Percentiles rank a stretch among this genome's conserved stretches.
Evolutionary conservation across 768 basidiomycete species (phyloP).

Genomic region (Lyophyllum semitale): DNA sequence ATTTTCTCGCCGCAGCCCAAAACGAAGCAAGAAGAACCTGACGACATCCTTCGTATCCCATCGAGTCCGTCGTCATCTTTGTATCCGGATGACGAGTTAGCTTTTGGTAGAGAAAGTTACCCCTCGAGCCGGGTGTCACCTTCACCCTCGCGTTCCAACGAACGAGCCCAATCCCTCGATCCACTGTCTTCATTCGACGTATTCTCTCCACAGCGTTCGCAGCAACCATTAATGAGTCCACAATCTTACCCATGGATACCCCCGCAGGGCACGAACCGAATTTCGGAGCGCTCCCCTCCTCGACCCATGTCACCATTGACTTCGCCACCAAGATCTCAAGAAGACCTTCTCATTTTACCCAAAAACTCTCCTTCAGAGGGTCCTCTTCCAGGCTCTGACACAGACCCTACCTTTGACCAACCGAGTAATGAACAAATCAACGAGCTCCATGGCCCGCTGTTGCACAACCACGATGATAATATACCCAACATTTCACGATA

Average conservation of each 20-base stretch:
- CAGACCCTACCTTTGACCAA: background rate
- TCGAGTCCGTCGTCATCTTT: conserved; percentile 1
- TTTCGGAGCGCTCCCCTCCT: background rate
- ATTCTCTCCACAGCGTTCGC: background rate
- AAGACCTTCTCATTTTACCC: background rate
- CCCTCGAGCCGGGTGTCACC: conserved; percentile 12
- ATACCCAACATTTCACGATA: conserved; percentile 39
- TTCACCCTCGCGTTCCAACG: background rate
- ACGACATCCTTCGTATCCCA: background rate
- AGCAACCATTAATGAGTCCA: background rate
- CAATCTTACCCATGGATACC: background rate
- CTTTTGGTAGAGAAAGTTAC: background rate
- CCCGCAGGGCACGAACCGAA: background rate
- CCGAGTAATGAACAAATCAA: background rate
- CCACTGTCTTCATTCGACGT: conserved; percentile 11
- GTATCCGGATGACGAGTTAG: background rate
- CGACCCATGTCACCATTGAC: background rate
- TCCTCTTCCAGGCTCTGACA: background rate
- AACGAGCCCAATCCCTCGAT: conserved; percentile 18
- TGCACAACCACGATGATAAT: conserved; percentile 1
- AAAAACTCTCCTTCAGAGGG: background rate
- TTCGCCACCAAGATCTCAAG: background rate
- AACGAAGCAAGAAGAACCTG: background rate
- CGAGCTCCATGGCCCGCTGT: background rate
- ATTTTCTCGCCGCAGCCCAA: background rate